A percentile compares a stretch with the other conserved stretches of the same genome.
Evolutionary conservation across 495 filamentous ascomycete genomes (phyloP).

Genomic region (Monascus purpureus): DNA sequence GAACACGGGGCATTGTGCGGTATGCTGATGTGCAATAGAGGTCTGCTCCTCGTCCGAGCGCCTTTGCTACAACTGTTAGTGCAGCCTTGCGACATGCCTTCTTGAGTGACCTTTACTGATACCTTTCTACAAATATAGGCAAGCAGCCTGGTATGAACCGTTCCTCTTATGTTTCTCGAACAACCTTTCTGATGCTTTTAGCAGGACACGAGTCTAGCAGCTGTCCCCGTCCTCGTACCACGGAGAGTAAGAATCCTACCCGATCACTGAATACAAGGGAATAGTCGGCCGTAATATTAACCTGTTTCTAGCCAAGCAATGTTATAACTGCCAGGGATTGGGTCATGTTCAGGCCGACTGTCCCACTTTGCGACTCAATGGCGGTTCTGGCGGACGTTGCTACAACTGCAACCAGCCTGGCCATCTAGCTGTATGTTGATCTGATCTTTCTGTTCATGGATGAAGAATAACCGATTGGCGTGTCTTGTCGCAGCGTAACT

Average conservation of each 20-base stretch:
- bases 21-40: conserved; percentile 37
- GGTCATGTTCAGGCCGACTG: conserved; percentile 99
- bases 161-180: conserved; percentile 6
- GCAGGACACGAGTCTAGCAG: conserved; percentile 94
- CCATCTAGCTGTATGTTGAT: conserved; percentile 61
- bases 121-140: conserved; percentile 30
- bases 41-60: conserved; percentile 93
- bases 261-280: conserved; percentile 1
- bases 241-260: conserved; percentile 53
- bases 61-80: conserved; percentile 97
- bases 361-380: conserved; percentile 87
- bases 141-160: conserved; percentile 64
- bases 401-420: conserved; percentile 90
- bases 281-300: conserved; percentile 12
- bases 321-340: conserved; percentile 98
- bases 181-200: conserved; percentile 17
- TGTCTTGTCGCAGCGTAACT: conserved; percentile 51
- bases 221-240: conserved; percentile 90
- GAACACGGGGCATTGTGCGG: conserved; percentile 2
- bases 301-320: conserved; percentile 66
- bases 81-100: background rate
- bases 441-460: background rate
- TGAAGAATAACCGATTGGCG: conserved; percentile 1
- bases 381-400: conserved; percentile 72
- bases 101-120: conserved; percentile 11